A percentile compares a stretch with the other conserved stretches of the same genome.
phyloP scores from a whole-genome alignment of 2,329 filamentous ascomycete genomes.

The Ustulina deusta region DNA sequence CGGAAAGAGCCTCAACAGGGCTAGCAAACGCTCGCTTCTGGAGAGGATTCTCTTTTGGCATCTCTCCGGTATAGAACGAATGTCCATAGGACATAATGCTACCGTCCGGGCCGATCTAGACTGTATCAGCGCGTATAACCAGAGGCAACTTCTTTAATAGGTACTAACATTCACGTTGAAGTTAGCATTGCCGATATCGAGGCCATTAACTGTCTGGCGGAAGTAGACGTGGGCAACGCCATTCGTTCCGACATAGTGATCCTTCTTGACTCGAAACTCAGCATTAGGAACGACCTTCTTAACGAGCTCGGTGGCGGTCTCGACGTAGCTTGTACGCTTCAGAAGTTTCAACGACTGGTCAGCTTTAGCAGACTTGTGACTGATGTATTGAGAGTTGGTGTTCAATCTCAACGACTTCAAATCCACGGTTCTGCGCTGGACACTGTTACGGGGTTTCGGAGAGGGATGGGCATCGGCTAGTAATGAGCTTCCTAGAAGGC shows the following conservation, averaged over 20 bases:
- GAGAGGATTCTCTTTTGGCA: constrained; percentile 56
- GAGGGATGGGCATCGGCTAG: constrained; percentile 31
- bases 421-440: constrained; percentile 32
- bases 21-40: constrained; percentile 57
- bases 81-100: constrained; percentile 69
- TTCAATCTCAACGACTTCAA: constrained; percentile 48
- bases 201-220: constrained; percentile 67
- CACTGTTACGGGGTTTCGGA: constrained; percentile 2
- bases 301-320: constrained; percentile 59
- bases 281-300: constrained; percentile 53
- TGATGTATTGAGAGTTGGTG: constrained; percentile 49
- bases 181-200: constrained; percentile 71
- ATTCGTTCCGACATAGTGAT: constrained; percentile 66
- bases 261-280: constrained; percentile 63
- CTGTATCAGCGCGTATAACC: constrained; percentile 21
- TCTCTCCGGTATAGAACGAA: constrained; percentile 57
- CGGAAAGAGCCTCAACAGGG: constrained; percentile 57
- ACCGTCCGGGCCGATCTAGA: constrained; percentile 64
- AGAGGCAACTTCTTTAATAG: neutral
- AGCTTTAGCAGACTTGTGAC: constrained; percentile 45
- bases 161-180: constrained; percentile 69
- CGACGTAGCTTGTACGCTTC: constrained; percentile 55
- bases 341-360: constrained; percentile 46
- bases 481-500: constrained; percentile 28
- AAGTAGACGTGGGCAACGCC: constrained; percentile 69